These are phyloP conservation scores for Colletotrichum sidae DNA, from an alignment of 2,329 filamentous ascomycete genomes.

Conservation along the genomic window DNA sequence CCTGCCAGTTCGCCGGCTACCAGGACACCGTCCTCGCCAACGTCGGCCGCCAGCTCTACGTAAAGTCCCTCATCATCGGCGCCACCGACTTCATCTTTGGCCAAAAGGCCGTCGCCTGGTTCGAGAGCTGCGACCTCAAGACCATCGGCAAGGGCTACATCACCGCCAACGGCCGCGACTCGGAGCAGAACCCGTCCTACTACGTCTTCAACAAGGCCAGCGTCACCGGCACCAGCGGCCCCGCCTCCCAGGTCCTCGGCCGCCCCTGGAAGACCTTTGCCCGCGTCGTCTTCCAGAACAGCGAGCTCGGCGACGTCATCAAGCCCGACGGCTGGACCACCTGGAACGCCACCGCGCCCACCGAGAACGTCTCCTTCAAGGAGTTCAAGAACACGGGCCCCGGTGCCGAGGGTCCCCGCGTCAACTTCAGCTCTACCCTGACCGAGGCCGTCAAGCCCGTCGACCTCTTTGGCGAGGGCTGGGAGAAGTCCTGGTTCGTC, in stretches of 20 bases:
- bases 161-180: conserved; percentile 57
- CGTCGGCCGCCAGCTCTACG: conserved; percentile 65
- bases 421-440: conserved; percentile 24
- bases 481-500: conserved; percentile 36
- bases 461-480: conserved; percentile 21
- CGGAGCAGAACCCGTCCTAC: conserved; percentile 60
- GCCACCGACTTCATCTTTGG: conserved; percentile 72
- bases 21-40: conserved; percentile 68
- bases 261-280: conserved; percentile 64
- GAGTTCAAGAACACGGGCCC: conserved; percentile 65
- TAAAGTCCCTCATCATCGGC: conserved; percentile 64
- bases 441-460: conserved; percentile 4
- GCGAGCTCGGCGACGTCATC: conserved; percentile 59
- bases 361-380: conserved; percentile 59
- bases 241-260: conserved; percentile 60
- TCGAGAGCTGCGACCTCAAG: conserved; percentile 62
- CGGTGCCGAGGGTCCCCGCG: conserved; percentile 49
- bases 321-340: conserved; percentile 62
- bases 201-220: conserved; percentile 57
- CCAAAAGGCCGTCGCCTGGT: conserved; percentile 64
- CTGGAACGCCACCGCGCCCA: conserved; percentile 55
- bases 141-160: conserved; percentile 59
- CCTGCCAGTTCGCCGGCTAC: conserved; percentile 62
- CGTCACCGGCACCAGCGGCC: conserved; percentile 44
- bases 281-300: conserved; percentile 62